A percentile compares a stretch with the other conserved stretches of the same genome.
phyloP scores from a whole-genome alignment of 2,329 filamentous ascomycete species.

The Lasiodiplodia gonubiensis region DNA sequence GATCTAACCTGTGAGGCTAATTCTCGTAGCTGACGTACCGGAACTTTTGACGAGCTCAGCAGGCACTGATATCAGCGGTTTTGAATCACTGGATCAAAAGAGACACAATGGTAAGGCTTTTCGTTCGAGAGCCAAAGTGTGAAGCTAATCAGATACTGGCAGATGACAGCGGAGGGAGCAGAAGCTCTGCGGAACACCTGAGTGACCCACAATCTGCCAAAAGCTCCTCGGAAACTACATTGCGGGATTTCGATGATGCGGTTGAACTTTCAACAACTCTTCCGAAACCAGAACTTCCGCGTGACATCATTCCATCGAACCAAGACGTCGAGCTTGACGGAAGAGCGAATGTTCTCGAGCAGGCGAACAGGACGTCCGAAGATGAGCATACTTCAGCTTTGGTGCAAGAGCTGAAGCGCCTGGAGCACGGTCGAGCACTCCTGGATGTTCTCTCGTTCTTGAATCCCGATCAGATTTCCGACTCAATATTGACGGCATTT shows the following conservation, averaged over 20 bases:
- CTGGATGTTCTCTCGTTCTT: slow-evolving; percentile 31
- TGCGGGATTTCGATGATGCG: not conserved
- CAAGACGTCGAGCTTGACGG: not conserved
- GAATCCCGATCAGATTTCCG: slow-evolving; percentile 32
- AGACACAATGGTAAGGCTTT: too few species aligned
- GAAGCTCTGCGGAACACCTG: not conserved
- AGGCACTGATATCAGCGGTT: too few species aligned
- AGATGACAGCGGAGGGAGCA: not conserved
- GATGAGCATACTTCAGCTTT: slow-evolving; percentile 13
- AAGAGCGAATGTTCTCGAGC: not conserved
- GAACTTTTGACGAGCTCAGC: not conserved
- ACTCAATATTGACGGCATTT: slow-evolving; percentile 19
- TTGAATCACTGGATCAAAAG: too few species aligned
- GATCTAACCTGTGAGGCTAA: not conserved
- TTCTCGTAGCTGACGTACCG: not conserved
- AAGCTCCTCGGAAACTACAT: not conserved
- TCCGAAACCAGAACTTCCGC: not conserved
- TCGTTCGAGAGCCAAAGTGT: too few species aligned
- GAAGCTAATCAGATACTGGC: too few species aligned
- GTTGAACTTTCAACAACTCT: not conserved
- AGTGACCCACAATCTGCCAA: not conserved
- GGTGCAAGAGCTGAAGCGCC: slow-evolving; percentile 29
- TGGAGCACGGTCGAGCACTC: slow-evolving; percentile 26
- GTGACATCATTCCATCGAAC: not conserved
- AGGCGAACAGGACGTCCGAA: not conserved